Percentiles rank a stretch among this genome's conserved stretches.
These are phyloP conservation scores for Hordeum marinum DNA, from an alignment of 176 grass and related monocot genomes.

Conservation along the genomic window DNA sequence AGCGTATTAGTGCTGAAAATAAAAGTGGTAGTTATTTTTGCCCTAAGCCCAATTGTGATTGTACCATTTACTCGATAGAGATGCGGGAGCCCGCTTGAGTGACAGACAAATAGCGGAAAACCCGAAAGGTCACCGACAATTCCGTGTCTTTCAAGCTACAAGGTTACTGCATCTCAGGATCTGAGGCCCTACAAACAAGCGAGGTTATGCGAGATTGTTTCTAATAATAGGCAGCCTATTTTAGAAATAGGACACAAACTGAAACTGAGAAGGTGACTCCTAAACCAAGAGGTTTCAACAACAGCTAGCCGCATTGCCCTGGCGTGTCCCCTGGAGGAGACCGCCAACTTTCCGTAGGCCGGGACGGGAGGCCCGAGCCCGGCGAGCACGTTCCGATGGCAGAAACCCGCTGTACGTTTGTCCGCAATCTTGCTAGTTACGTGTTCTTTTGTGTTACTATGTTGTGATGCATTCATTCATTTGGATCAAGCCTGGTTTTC, in stretches of 20 bases:
- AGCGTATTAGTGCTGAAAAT: no score
- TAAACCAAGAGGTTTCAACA: background rate
- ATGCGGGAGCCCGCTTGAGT: background rate
- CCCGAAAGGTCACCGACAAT: background rate
- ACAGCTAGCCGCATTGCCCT: background rate
- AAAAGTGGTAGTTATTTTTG: no score
- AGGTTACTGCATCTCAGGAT: background rate
- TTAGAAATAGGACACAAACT: background rate
- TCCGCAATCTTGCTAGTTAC: background rate
- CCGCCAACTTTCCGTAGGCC: background rate
- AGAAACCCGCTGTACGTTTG: background rate
- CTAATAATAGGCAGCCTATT: slow-evolving; percentile 6
- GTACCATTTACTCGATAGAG: no score
- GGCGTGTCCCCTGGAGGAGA: background rate
- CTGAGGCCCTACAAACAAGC: background rate
- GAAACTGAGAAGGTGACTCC: background rate
- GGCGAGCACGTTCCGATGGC: slow-evolving; percentile 5
- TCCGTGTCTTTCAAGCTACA: background rate
- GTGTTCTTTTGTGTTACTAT: background rate
- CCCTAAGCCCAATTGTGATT: no score
- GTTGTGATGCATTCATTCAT: background rate
- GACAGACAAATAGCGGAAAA: background rate
- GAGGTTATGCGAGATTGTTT: background rate
- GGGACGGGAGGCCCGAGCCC: background rate
- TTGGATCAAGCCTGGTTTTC: no score